Percentiles rank a stretch among this genome's conserved stretches.
phyloP scores from a whole-genome alignment of 179 eudicot species.

The Spergularia azorica region DNA sequence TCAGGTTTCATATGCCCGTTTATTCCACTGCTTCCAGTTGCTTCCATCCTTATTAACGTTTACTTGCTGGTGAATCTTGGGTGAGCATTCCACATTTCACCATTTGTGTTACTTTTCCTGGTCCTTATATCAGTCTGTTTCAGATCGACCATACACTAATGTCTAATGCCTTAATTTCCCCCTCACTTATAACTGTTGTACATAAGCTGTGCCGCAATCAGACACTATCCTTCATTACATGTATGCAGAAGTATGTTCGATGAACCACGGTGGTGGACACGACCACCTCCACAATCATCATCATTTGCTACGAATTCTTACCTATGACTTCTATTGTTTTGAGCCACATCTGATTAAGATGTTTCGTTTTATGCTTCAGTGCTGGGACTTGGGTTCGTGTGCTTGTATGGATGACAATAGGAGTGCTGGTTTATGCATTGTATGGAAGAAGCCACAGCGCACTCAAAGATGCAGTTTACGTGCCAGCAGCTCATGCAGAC shows the following conservation, averaged over 20 bases:
- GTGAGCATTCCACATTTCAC: constrained; percentile 38
- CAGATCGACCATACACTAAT: neutral
- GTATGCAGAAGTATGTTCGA: too few relatives aligned
- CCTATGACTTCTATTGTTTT: neutral
- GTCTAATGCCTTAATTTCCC: neutral
- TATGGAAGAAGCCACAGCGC: constrained; percentile 82
- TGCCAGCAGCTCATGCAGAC: constrained; percentile 67
- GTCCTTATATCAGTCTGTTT: too few relatives aligned
- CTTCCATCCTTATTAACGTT: constrained; percentile 73
- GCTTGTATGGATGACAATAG: constrained; percentile 68
- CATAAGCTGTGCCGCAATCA: too few relatives aligned
- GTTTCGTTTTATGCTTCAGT: constrained; percentile 31
- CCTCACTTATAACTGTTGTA: too few relatives aligned
- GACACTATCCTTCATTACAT: too few relatives aligned
- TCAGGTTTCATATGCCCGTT: constrained; percentile 88
- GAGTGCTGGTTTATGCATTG: constrained; percentile 56
- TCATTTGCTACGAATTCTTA: neutral
- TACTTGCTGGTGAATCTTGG: constrained; percentile 90
- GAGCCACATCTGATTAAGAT: neutral
- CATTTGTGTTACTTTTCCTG: neutral
- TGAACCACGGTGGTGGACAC: too few relatives aligned
- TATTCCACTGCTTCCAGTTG: constrained; percentile 74
- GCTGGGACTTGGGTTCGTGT: constrained; percentile 79
- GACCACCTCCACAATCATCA: neutral
- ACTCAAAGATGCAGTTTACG: constrained; percentile 61